Conservation (phyloP, 2,329 filamentous ascomycete genomes). For the Aureobasidium vineae region DNA sequence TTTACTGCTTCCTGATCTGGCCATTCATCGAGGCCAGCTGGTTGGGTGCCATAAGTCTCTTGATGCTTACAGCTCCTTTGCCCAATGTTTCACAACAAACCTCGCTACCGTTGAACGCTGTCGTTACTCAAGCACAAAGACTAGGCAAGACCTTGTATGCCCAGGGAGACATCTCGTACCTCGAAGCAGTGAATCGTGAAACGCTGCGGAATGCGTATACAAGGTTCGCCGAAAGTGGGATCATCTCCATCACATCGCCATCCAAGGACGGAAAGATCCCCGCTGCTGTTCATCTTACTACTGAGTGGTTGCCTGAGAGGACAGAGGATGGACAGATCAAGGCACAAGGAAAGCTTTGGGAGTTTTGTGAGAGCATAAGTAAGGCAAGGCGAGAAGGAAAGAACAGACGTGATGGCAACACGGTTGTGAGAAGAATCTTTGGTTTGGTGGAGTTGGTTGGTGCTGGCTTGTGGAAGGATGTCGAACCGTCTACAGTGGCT, state of each 20-base stretch:
- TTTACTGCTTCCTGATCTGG: constrained; percentile 99
- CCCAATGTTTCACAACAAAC: constrained; percentile 23
- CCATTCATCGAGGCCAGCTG: constrained; percentile 94
- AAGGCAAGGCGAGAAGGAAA: constrained; percentile 84
- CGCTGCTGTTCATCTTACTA: constrained; percentile 64
- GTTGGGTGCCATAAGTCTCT: constrained; percentile 83
- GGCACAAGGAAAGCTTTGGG: constrained; percentile 77
- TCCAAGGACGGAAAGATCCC: constrained; percentile 61
- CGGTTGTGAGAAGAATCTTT: constrained; percentile 79
- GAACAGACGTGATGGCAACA: constrained; percentile 89
- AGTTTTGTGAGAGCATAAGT: constrained; percentile 86
- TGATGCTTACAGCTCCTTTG: constrained; percentile 77
- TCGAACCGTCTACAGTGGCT: not conserved
- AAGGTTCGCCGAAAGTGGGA: constrained; percentile 86
- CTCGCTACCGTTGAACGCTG: constrained; percentile 76
- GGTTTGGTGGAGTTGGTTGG: constrained; percentile 73
- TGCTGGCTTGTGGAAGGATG: constrained; percentile 57
- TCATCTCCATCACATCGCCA: constrained; percentile 68
- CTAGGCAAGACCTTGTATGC: constrained; percentile 96
- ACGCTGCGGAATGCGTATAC: constrained; percentile 91
- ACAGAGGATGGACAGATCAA: constrained; percentile 62
- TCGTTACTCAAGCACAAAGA: constrained; percentile 71
- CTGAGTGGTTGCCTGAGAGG: constrained; percentile 57
- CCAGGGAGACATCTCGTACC: constrained; percentile 94
- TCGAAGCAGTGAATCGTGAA: constrained; percentile 98